phyloP scores from a whole-genome alignment of 2,329 filamentous ascomycete genomes.

The Arthroderma uncinatum region DNA sequence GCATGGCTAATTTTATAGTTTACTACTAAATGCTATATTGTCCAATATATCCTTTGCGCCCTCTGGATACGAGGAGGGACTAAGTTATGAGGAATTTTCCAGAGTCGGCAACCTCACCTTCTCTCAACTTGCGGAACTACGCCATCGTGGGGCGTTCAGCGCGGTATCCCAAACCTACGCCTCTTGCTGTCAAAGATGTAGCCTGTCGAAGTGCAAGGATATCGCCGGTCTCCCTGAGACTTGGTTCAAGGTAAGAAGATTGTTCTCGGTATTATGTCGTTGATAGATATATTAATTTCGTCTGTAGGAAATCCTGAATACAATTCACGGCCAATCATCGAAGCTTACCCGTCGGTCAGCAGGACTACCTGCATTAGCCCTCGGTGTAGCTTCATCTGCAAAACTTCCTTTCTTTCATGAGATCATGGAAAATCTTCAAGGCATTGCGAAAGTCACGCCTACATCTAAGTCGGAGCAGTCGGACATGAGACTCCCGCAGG shows the following conservation, averaged over 20 bases:
- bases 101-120: conserved; percentile 65
- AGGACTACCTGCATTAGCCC: conserved; percentile 77
- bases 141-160: conserved; percentile 86
- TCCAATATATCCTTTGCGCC: conserved; percentile 43
- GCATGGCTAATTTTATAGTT: conserved; percentile 40
- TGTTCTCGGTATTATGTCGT: not conserved
- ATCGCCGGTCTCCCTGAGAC: conserved; percentile 43
- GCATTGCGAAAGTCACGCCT: conserved; percentile 27
- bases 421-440: conserved; percentile 33
- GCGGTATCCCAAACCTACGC: conserved; percentile 84
- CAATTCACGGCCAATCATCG: conserved; percentile 63
- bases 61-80: conserved; percentile 33
- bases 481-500: conserved; percentile 62
- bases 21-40: conserved; percentile 56
- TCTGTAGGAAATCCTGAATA: conserved; percentile 44
- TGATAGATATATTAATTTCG: conserved; percentile 15
- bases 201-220: conserved; percentile 39
- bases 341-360: conserved; percentile 81
- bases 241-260: conserved; percentile 58
- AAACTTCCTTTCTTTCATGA: conserved; percentile 39
- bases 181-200: conserved; percentile 59
- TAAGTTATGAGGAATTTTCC: conserved; percentile 49
- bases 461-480: conserved; percentile 23
- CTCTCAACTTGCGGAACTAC: conserved; percentile 65
- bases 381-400: conserved; percentile 57